Evolutionary conservation across 2,329 filamentous ascomycete genomes (phyloP), one percentile per base, ranked within the genome.

Genomic region (Zelopaecilomyces penicillatus): DNA sequence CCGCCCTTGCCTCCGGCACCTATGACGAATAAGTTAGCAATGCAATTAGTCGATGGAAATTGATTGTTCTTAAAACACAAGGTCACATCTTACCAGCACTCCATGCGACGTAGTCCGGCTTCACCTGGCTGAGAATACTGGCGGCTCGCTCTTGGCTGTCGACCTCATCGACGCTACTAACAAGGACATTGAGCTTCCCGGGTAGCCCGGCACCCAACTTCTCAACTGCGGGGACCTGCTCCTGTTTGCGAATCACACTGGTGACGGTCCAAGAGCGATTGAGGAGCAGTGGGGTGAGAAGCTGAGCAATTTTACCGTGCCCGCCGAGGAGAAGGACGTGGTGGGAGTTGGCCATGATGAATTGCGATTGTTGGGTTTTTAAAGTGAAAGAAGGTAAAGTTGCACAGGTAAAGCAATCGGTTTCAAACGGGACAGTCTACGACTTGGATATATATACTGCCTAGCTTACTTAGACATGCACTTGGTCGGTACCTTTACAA

Each of bases 271-370:
- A 91, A 31, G 78, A 78, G 52, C 82, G 79, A 41, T 80, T 72
- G 36, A 93, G 78, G 6, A 94, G 79, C 47, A 90, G 74, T 2
- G 84, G 85, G 6, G 87, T 93, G 34, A 93, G 74, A 37, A 83
- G 67, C 47, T 86, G 78, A 52, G 86, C 78, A 48, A 93, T 66
- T 61, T 89, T 87, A 67, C 87, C 87, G 68, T 90, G 86, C 56
- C 87, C 87, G 57, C 87, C 87, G 50, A 93, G 77, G 52, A 93
- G 66, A 49, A 90, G 80, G 47, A 90, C 78, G 58, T 78, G 71
- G 36, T 60, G 61, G 35, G 64, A 54, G 7, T 35, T 39, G 33
- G 45, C 33, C 45, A 47, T 47, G 5, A 29, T 35, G 37, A 27
- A n/a, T 6, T 4, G 38, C 8, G 27, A 30, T 30, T 19, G 19